phyloP scores from a whole-genome alignment of 768 basidiomycete species.

The Daedalea quercina region DNA sequence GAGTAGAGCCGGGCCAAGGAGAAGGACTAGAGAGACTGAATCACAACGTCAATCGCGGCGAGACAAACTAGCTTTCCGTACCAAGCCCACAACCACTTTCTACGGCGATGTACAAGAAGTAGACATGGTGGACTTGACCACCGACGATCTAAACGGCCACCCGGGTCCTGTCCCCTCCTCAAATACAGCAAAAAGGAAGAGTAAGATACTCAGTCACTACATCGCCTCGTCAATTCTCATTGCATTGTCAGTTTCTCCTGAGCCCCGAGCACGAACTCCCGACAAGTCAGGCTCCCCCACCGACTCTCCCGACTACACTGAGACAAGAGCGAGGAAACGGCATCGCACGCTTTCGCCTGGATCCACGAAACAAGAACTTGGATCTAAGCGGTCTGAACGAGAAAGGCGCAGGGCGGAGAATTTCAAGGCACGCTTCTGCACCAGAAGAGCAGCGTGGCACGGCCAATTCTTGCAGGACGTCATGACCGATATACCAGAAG shows the following conservation, averaged over 20 bases:
- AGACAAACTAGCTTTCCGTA: background rate
- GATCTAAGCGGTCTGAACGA: slow-evolving; percentile 7
- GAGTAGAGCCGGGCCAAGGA: background rate
- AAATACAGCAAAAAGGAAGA: slow-evolving; percentile 10
- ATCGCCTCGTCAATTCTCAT: too few species aligned
- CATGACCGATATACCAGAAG: slow-evolving; percentile 3
- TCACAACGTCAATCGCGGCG: background rate
- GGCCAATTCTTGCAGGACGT: background rate
- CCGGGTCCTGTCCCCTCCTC: background rate
- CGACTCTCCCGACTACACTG: background rate
- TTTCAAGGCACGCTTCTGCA: background rate
- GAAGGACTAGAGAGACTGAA: background rate
- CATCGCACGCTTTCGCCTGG: slow-evolving; percentile 6
- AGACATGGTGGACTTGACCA: slow-evolving; percentile 15
- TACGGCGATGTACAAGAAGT: background rate
- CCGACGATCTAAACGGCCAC: background rate
- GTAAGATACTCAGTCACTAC: too few species aligned
- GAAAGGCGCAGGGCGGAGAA: slow-evolving; percentile 2
- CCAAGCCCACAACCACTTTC: background rate
- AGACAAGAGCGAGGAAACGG: slow-evolving; percentile 9
- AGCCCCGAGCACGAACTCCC: background rate
- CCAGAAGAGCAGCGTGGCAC: slow-evolving; percentile 2
- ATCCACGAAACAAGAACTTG: background rate
- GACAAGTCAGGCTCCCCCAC: background rate
- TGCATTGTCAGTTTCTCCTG: background rate